These are phyloP conservation scores for Apiospora koreana DNA, from an alignment of 2,329 filamentous ascomycete species.

Conservation along the genomic window DNA sequence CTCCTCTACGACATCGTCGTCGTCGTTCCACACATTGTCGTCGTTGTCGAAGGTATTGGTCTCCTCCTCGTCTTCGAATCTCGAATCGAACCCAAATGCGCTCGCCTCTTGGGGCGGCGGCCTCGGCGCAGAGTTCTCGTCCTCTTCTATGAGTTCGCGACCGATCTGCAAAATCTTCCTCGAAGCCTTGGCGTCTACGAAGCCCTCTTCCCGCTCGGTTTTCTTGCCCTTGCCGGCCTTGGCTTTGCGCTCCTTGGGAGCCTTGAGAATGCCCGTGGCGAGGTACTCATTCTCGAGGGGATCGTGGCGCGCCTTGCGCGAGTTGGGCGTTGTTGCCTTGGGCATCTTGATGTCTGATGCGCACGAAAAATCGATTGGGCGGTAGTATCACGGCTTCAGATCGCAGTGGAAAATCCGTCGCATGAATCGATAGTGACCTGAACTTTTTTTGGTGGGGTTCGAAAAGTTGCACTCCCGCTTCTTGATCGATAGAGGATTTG, in stretches of 20 bases:
- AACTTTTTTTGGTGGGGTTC: conserved; percentile 9
- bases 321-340: conserved; percentile 67
- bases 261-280: conserved; percentile 69
- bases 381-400: conserved; percentile 18
- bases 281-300: conserved; percentile 87
- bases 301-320: conserved; percentile 71
- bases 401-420: conserved; percentile 1
- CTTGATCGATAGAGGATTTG: background rate
- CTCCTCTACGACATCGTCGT: conserved; percentile 71
- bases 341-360: conserved; percentile 60
- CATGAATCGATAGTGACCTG: conserved; percentile 3
- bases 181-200: conserved; percentile 85
- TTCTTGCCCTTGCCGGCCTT: conserved; percentile 58
- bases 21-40: conserved; percentile 62
- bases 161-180: conserved; percentile 87
- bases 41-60: conserved; percentile 53
- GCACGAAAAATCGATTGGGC: conserved; percentile 8
- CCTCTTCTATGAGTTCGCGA: conserved; percentile 84
- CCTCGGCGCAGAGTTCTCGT: conserved; percentile 51
- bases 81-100: conserved; percentile 79
- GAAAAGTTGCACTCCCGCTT: conserved; percentile 1
- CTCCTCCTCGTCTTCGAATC: conserved; percentile 57
- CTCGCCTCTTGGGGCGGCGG: conserved; percentile 48
- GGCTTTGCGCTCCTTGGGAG: conserved; percentile 70
- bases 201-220: conserved; percentile 61